Conservation (phyloP, 2,329 filamentous ascomycete species). For the Teratosphaeria gauchensis region DNA sequence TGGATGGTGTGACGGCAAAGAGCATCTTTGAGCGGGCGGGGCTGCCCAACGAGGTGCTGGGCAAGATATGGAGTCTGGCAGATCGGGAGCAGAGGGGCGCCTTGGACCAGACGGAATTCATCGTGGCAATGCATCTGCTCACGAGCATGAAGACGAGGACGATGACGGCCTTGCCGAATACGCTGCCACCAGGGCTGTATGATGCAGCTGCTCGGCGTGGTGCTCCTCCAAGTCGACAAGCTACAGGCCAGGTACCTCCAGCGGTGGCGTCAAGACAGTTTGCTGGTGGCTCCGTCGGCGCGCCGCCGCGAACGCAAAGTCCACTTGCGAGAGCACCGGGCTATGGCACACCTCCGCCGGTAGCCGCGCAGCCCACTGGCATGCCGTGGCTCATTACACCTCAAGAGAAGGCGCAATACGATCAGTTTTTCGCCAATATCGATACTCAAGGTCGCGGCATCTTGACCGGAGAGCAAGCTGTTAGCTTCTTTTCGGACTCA, state of each 20-base stretch:
- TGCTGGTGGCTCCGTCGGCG: conserved; percentile 46
- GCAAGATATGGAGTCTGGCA: conserved; percentile 91
- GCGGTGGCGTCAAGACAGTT: conserved; percentile 72
- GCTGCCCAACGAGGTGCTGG: conserved; percentile 78
- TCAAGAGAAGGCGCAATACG: conserved; percentile 78
- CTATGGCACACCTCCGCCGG: conserved; percentile 39
- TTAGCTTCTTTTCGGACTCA: conserved; percentile 87
- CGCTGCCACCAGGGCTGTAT: conserved; percentile 75
- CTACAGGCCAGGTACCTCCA: conserved; percentile 16
- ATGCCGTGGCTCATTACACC: conserved; percentile 75
- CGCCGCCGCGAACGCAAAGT: conserved; percentile 50
- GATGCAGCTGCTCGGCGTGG: conserved; percentile 74
- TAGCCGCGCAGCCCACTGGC: conserved; percentile 46
- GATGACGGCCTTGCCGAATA: conserved; percentile 67
- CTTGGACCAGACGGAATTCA: conserved; percentile 81
- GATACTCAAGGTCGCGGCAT: conserved; percentile 73
- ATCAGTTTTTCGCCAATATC: conserved; percentile 72
- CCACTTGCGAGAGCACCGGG: conserved; percentile 43
- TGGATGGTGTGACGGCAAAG: conserved; percentile 67
- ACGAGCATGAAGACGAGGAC: conserved; percentile 81
- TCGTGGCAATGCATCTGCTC: conserved; percentile 95
- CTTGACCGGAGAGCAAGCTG: conserved; percentile 89
- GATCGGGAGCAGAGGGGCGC: conserved; percentile 89
- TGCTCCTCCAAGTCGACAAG: conserved; percentile 33
- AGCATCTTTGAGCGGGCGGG: conserved; percentile 91